phyloP scores from a whole-genome alignment of 352 stramenopile genomes.

The Hyaloperonospora brassicae region DNA sequence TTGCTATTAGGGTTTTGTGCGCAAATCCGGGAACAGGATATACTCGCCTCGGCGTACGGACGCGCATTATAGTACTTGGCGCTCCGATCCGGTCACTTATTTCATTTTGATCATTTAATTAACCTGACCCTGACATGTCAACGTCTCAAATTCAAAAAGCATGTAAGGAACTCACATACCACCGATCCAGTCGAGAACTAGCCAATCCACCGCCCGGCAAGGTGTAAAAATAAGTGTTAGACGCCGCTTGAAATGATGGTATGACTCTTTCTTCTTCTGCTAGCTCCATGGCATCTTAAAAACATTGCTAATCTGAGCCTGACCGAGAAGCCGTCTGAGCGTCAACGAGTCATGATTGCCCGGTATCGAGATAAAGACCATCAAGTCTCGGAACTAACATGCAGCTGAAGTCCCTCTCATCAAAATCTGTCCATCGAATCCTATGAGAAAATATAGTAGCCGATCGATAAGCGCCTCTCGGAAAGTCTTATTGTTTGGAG shows the following conservation, averaged over 20 bases:
- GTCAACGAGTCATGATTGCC: neutral
- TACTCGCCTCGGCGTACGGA: neutral
- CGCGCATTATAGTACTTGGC: neutral
- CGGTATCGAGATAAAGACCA: neutral
- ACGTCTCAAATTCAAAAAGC: neutral
- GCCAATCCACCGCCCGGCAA: neutral
- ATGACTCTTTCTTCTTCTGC: no score
- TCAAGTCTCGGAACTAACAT: neutral
- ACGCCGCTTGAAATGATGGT: no score
- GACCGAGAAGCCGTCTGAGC: neutral
- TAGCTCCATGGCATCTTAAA: neutral
- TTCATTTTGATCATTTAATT: neutral
- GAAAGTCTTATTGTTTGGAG: neutral
- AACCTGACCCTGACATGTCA: neutral
- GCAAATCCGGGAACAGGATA: neutral
- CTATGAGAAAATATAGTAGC: neutral
- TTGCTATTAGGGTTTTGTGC: neutral
- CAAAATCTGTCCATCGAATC: neutral
- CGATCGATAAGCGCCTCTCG: neutral
- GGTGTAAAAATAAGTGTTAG: no score
- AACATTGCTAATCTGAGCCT: neutral
- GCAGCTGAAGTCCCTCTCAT: neutral
- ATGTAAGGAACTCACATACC: neutral
- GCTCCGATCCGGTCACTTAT: neutral
- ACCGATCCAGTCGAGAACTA: neutral